phyloP scores from a whole-genome alignment of 2,329 filamentous ascomycete species.

The Xylariomycetidae sp. region DNA sequence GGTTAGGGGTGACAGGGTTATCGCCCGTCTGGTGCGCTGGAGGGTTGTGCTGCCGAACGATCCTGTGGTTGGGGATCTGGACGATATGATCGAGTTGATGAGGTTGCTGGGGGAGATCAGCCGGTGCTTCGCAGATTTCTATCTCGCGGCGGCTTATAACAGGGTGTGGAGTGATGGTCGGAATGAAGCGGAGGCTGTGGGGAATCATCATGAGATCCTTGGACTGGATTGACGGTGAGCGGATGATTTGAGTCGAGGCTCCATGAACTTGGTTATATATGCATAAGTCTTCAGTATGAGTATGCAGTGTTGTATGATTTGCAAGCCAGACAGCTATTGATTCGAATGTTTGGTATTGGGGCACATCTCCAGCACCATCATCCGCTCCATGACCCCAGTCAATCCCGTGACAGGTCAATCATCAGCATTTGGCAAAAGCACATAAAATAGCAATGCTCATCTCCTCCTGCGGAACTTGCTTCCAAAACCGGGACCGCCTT shows the following conservation, averaged over 20 bases:
- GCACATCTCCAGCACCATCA: no score
- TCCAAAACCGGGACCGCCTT: constrained; percentile 53
- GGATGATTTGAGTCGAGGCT: no score
- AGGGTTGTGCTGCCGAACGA: no score
- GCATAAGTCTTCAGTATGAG: no score
- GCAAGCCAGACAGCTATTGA: no score
- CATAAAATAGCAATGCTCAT: constrained; percentile 12
- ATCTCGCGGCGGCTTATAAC: background rate
- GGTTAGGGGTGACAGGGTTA: background rate
- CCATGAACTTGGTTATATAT: no score
- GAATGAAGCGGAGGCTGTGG: background rate
- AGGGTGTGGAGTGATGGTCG: background rate
- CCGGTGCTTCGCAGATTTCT: background rate
- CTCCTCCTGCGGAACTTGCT: constrained; percentile 54
- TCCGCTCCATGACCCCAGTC: no score
- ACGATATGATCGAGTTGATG: background rate
- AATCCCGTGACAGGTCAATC: no score
- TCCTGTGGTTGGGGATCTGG: background rate
- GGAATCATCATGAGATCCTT: background rate
- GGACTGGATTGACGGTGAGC: background rate
- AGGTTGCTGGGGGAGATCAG: background rate
- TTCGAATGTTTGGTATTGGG: no score
- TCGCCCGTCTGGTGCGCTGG: no score
- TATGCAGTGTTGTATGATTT: no score
- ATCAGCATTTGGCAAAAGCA: background rate